Evolutionary conservation across 257 asterid species (phyloP), one percentile per base, ranked within the genome.

Genomic region (Thymus quinquecostatus): DNA sequence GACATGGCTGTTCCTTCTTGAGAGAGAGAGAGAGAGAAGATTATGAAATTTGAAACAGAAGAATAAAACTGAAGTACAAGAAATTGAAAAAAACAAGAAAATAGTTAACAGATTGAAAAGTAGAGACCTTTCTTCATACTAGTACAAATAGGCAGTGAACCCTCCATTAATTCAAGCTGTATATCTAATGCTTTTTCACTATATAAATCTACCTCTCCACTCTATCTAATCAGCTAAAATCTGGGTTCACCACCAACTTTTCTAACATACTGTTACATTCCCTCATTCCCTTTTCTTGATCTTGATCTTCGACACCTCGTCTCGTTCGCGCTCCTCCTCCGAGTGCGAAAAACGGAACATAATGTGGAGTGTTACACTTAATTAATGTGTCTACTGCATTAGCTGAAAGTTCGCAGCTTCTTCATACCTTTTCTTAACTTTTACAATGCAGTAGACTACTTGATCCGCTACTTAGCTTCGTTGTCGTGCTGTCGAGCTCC

Each of bases 211-310:
- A 47, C 45, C 75, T 47, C 32, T 49, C 5, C 45, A 33, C 8
- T 36, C 41, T 58, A 50, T 50, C 70, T 50, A 71, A 50, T 21
- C 21, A 21, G 61, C 58, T 55, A 43, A 65, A 65, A 32, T 21
- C 14, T 57, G 62, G 14, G 57, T 48, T 66, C 60, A 36, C 61
- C n/a, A 49, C 8, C 38, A 27, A 38, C 38, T 51, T 51, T 59
- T 74, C 41, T 56, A 64, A 59, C 14, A 56, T 65, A 59, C 21
- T 65, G 59, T 27, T 66, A 74, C 73, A 75, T 6, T 50, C 38
- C 33, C 21, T 65, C 64, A 38, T 47, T 50, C 14, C 43, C 61
- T 57, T 65, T 54, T 68, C 64, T 29, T 33, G 38, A 57, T 69
- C 43, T 70, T 29, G 8, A 55, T 70, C 36, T 13, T 10, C 13